A percentile compares a stretch with the other conserved stretches of the same genome.
These are phyloP conservation scores for Debaryomyces psychrophilus DNA, from an alignment of 1,139 yeast genomes.

Conservation along the genomic window DNA sequence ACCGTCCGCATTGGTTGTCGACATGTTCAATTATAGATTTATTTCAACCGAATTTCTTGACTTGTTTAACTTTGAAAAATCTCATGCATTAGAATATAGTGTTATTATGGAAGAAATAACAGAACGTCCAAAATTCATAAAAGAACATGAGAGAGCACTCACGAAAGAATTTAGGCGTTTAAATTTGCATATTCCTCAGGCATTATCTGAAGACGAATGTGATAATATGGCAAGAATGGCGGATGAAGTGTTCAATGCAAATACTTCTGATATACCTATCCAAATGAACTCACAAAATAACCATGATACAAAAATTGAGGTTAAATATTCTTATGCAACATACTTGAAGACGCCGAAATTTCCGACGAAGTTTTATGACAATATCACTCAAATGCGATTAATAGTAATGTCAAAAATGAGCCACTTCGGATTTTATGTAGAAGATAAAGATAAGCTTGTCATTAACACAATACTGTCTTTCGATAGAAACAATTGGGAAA, in stretches of 20 bases:
- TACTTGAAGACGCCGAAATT: conserved; percentile 8
- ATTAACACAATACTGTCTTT: background rate
- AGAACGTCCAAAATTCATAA: conserved; percentile 17
- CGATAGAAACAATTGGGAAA: background rate
- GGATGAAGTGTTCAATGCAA: conserved; percentile 14
- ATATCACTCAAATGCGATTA: background rate
- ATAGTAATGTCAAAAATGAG: conserved; percentile 3
- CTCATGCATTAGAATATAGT: conserved; percentile 10
- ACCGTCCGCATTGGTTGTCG: conserved; percentile 15
- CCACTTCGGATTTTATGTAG: conserved; percentile 5
- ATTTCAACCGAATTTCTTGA: conserved; percentile 14
- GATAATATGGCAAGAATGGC: conserved; percentile 19
- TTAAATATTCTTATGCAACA: conserved; percentile 5
- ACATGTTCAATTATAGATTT: conserved; percentile 21
- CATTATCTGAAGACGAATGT: conserved; percentile 10
- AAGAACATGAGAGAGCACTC: conserved; percentile 11
- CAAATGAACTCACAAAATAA: background rate
- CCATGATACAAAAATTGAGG: background rate
- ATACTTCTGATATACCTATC: background rate
- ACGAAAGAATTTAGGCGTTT: conserved; percentile 13
- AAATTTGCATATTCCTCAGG: background rate
- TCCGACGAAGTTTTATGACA: conserved; percentile 10
- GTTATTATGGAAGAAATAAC: conserved; percentile 16
- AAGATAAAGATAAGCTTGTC: background rate
- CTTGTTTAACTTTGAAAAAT: conserved; percentile 10